Percentiles rank a stretch among this genome's conserved stretches.
Evolutionary conservation across 495 filamentous ascomycete genomes (phyloP).

Genomic region (Daldinia grandis): DNA sequence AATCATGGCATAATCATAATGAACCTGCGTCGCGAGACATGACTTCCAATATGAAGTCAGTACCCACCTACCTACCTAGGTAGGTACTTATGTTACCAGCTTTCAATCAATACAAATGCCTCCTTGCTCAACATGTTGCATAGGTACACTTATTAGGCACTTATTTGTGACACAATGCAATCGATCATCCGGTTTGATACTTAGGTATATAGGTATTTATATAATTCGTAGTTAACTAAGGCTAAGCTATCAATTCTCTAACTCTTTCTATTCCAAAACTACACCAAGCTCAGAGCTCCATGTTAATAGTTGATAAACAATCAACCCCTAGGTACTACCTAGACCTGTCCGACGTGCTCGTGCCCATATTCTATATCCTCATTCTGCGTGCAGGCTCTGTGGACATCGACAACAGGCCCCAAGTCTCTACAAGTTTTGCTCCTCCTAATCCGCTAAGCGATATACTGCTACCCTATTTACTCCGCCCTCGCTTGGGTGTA

Average conservation of each 20-base stretch:
- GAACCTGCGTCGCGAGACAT: neutral
- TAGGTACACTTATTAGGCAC: neutral
- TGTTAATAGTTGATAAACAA: neutral
- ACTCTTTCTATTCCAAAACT: conserved; percentile 24
- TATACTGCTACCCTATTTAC: neutral
- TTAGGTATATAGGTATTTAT: no score
- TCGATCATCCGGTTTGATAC: neutral
- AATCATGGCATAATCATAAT: conserved; percentile 16
- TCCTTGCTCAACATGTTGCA: conserved; percentile 12
- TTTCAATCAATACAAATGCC: conserved; percentile 23
- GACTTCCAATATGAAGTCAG: conserved; percentile 3
- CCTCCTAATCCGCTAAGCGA: neutral
- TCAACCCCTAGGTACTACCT: neutral
- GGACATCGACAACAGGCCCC: neutral
- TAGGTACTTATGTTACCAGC: conserved; percentile 20
- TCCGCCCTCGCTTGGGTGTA: neutral
- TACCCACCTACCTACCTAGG: no score
- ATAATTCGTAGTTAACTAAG: neutral
- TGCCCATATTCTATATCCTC: conserved; percentile 10
- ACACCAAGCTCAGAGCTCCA: conserved; percentile 11
- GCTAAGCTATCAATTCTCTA: conserved; percentile 13
- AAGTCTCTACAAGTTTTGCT: neutral
- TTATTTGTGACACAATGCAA: neutral
- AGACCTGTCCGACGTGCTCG: neutral
- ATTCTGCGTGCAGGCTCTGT: conserved; percentile 14